Evolutionary conservation across 176 grass and related monocot genomes (phyloP).

Genomic region (Bolboschoenus planiculmis): DNA sequence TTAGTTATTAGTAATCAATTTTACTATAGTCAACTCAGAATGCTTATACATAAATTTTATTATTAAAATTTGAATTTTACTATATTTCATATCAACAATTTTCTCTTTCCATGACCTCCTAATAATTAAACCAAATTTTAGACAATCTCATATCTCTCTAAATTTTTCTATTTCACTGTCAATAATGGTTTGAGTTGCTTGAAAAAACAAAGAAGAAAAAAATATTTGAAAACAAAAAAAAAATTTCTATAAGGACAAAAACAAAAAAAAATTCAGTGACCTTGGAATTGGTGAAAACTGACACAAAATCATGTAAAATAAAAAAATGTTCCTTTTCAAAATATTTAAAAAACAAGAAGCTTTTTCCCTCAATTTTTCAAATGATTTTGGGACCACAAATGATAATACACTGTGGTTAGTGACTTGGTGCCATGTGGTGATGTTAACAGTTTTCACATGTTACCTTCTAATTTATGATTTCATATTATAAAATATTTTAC

Average conservation of each 20-base stretch:
- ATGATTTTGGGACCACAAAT: conserved; percentile 4
- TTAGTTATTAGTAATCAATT: no score
- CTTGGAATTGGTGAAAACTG: conserved; percentile 12
- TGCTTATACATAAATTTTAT: no score
- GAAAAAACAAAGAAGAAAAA: no score
- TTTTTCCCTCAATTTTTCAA: conserved; percentile 2
- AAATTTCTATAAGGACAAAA: not conserved
- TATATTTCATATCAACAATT: no score
- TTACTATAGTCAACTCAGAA: no score
- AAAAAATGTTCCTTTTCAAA: not conserved
- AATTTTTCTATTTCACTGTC: no score
- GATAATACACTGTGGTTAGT: conserved; percentile 18
- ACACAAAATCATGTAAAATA: conserved; percentile 17
- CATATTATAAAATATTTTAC: no score
- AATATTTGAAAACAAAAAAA: not conserved
- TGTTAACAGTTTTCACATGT: conserved; percentile 10
- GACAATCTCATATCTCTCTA: no score
- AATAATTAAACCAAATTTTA: no score
- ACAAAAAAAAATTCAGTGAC: not conserved
- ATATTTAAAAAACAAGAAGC: not conserved
- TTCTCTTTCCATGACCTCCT: no score
- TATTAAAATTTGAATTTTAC: no score
- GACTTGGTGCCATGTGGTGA: conserved; percentile 24
- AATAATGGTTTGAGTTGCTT: no score
- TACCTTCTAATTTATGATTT: not conserved